Base-by-base conservation (phyloP, 257 asterid species). In the Solanum infundibuliforme region DNA sequence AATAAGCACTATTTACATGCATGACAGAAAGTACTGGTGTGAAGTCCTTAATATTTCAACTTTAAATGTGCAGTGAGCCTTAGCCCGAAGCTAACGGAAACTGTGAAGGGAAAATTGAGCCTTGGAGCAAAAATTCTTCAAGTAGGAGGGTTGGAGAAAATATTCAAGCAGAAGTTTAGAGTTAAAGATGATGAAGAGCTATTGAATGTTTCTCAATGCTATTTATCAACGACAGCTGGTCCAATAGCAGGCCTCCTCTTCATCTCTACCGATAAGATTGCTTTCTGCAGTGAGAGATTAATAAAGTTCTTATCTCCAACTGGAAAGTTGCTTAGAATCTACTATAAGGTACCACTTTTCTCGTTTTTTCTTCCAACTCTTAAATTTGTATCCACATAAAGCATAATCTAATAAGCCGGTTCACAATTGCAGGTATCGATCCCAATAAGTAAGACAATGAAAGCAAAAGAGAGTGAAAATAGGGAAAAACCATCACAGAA, bases 381-480 rank as follows among this genome's bases (percentile, higher is more conserved):
- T 35, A 29, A 8, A 16, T 72, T 72, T 4, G 14, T 32, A 4
- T 10, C 43, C 43, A 32, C 4, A 1, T 72, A 18, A 18, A 72
- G 79, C 79, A 72, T 72, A 25, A 79, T 79, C 84, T 79, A 8
- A 79, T 79, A 43, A 13, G 23, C 35, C 35, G 1, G 31, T 29
- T 43, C 2, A 12, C 4, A 74, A 83, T 21, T 86, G 21, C 90
- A 88, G 89, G 92, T 93, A 10, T 66, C 62, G 3, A 82, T 92
- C 69, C 94, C 95, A 7, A 12, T 93, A 83, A 87, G 35, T 16
- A 92, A 89, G 84, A 88, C 91, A 12, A 90, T 73, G 88, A 62
- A 86, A 55, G 93, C 87, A 1, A 65, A 86, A 32, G 91, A 86
- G 69, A 91, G 93, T 25, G 90, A 83, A 68, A 87, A 91, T 79